phyloP scores from a whole-genome alignment of 1,284 basidiomycete species.

The Leccinum idahoense region DNA sequence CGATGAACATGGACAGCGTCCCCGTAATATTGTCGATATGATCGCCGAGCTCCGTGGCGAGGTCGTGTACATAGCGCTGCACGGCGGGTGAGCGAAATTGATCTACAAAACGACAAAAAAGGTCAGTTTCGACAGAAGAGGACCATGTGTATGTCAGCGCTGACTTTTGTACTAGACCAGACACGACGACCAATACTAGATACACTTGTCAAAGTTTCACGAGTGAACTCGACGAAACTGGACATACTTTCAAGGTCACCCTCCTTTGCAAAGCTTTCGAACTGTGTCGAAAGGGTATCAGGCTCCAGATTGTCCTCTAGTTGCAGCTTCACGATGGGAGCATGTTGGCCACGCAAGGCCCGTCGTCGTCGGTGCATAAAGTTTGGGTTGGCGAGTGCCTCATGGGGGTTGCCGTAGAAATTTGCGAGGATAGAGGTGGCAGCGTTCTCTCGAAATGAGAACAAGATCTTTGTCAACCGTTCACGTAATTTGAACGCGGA shows the following conservation, averaged over 20 bases:
- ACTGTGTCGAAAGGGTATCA: constrained; percentile 31
- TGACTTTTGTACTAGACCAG: constrained; percentile 31
- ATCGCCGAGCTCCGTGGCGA: constrained; percentile 48
- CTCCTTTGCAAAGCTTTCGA: constrained; percentile 43
- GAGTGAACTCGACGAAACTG: neutral
- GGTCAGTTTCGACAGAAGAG: constrained; percentile 12
- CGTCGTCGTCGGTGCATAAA: no score
- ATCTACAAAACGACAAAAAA: constrained; percentile 26
- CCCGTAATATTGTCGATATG: constrained; percentile 51
- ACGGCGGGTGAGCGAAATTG: constrained; percentile 52
- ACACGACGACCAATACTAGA: constrained; percentile 33
- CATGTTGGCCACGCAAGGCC: constrained; percentile 17
- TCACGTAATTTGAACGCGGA: no score
- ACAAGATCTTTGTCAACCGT: no score
- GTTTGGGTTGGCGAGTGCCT: no score
- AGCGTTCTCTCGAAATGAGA: no score
- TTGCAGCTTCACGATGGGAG: constrained; percentile 24
- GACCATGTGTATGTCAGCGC: constrained; percentile 4
- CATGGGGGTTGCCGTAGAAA: no score
- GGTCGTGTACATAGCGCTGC: constrained; percentile 50
- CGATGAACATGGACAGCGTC: constrained; percentile 47
- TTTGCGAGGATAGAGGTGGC: no score
- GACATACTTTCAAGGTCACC: constrained; percentile 36
- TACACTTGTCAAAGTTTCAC: constrained; percentile 11
- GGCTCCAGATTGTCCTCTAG: constrained; percentile 30